Base-by-base conservation (phyloP, 768 basidiomycete genomes). In the Candolleomyces efflorescens region DNA sequence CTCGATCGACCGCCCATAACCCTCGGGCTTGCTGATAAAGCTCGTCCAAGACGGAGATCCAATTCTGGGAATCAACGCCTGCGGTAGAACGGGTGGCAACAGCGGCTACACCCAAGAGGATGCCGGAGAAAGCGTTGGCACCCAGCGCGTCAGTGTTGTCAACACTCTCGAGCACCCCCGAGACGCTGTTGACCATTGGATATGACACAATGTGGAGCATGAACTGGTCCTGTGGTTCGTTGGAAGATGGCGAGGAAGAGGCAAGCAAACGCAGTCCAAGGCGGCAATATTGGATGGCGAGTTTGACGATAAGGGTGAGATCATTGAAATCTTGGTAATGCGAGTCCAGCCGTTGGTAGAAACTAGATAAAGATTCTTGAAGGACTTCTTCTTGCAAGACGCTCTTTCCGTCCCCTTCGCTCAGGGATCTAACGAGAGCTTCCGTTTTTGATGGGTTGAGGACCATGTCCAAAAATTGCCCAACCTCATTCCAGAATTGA, bases 1-100 rank as follows among this genome's bases (percentile, higher is more conserved):
- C 83, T 23, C 84, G 83, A 62, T 97, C 90, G 44, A 87, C 84
- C 44, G 84, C 77, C 96, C 96, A 98, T 20, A 96, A 78, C n/a
- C 84, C 78, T 46, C 85, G 78, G 2, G 84, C 77, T 65, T 88
- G 87, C 53, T 89, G 86, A 63, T 90, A 94, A 11, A 78, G 69
- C 5, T 64, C 70, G 53, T 81, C 78, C 27, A 94, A 58, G 5
- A 69, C 37, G 12, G 62, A 55, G 12, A 82, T 60, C 27, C 67
- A 64, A 5, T 67, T 44, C 37, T 63, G 62, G 0, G 70, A 47
- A 18, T 69, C 70, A 26, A 78, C 64, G n/a, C 79, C 81, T 1
- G 77, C 59, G n/a, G 72, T 65, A n/a, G 62, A 68, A 50, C 84
- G 77, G 27, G 79, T 69, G 3, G 71, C 71, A 18, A 82, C 64